phyloP scores from a whole-genome alignment of 2,329 filamentous ascomycete species.

The Botrytis sinoallii region DNA sequence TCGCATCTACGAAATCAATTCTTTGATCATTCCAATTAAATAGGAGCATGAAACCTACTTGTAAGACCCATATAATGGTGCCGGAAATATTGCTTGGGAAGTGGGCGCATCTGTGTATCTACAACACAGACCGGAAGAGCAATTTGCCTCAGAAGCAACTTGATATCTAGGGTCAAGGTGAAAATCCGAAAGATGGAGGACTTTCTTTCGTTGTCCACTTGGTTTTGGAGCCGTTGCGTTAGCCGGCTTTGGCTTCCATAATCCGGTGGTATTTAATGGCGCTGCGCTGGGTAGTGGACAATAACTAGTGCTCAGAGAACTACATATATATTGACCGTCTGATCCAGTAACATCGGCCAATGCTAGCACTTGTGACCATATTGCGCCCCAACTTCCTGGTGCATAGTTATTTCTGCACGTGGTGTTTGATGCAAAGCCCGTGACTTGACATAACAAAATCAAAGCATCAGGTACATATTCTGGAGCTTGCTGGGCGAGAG shows the following conservation, averaged over 20 bases:
- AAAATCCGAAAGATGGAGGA: constrained; percentile 55
- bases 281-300: constrained; percentile 47
- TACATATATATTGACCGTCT: constrained; percentile 57
- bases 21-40: not conserved
- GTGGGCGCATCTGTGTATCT: constrained; percentile 42
- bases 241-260: constrained; percentile 54
- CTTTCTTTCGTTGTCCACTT: constrained; percentile 53
- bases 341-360: constrained; percentile 51
- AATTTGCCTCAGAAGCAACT: constrained; percentile 52
- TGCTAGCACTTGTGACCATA: constrained; percentile 56
- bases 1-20: constrained; percentile 44
- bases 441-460: constrained; percentile 49
- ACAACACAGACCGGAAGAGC: constrained; percentile 51
- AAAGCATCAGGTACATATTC: constrained; percentile 48
- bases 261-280: constrained; percentile 43
- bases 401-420: constrained; percentile 49
- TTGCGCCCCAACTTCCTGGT: constrained; percentile 48
- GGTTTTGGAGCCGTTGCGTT: constrained; percentile 44
- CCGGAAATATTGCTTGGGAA: constrained; percentile 43
- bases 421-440: constrained; percentile 45
- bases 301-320: constrained; percentile 46
- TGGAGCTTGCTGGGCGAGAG: constrained; percentile 49
- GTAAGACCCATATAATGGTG: constrained; percentile 53
- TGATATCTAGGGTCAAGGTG: constrained; percentile 54
- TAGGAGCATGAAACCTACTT: constrained; percentile 31